phyloP scores from a whole-genome alignment of 1,284 basidiomycete species.

The Stygiomarasmius scandens region DNA sequence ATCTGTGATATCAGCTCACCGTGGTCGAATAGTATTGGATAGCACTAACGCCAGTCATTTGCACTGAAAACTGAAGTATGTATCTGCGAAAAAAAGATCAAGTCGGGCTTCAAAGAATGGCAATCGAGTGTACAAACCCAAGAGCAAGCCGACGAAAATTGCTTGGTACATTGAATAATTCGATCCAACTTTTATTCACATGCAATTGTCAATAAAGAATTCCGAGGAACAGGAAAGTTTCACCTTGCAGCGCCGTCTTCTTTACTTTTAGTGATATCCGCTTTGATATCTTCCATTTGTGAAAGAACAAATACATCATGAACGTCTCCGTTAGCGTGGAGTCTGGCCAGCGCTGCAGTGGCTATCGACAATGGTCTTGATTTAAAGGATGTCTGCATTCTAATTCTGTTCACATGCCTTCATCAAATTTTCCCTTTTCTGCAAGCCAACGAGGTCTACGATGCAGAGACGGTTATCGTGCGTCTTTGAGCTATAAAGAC shows the following conservation, averaged over 20 bases:
- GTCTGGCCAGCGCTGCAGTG: constrained; percentile 43
- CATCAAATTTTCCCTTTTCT: constrained; percentile 53
- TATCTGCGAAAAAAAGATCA: constrained; percentile 32
- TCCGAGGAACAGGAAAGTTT: background rate
- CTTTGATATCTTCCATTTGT: constrained; percentile 44
- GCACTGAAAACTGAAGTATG: constrained; percentile 45
- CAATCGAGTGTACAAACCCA: constrained; percentile 26
- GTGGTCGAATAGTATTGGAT: constrained; percentile 46
- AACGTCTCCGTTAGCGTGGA: constrained; percentile 53
- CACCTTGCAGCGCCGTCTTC: constrained; percentile 39
- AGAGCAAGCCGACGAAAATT: constrained; percentile 45
- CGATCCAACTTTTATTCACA: constrained; percentile 36
- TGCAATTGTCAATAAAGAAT: background rate
- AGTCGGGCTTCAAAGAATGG: background rate
- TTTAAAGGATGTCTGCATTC: no score
- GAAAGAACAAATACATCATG: constrained; percentile 48
- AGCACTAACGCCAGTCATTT: constrained; percentile 47
- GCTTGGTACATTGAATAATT: constrained; percentile 53
- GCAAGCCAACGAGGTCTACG: constrained; percentile 60
- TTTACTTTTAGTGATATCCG: constrained; percentile 35
- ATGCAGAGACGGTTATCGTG: background rate
- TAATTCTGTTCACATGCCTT: constrained; percentile 28
- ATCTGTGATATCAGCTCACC: constrained; percentile 16
- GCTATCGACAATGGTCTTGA: constrained; percentile 22
- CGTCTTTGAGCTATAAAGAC: background rate